Percentiles rank a stretch among this genome's conserved stretches.
Conservation (phyloP, 2,329 filamentous ascomycete genomes). For the Aspergillus tanneri region DNA sequence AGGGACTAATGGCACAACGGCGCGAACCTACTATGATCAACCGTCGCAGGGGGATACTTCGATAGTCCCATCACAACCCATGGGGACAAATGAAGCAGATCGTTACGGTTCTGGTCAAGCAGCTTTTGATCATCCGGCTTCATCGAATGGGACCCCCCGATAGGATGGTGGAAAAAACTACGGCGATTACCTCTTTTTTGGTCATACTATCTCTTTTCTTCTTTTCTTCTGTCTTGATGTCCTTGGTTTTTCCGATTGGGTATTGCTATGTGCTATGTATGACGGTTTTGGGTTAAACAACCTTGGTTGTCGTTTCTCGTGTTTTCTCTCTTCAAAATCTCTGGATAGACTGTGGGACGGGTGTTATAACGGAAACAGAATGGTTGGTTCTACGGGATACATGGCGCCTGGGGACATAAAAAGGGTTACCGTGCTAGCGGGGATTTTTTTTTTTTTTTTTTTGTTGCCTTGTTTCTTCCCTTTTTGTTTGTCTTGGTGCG, state of each 20-base stretch:
- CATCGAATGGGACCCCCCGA: slow-evolving; percentile 34
- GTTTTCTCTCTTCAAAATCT: slow-evolving; percentile 2
- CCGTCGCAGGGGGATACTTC: slow-evolving; percentile 33
- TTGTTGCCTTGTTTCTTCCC: slow-evolving; percentile 4
- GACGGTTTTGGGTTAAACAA: slow-evolving; percentile 10
- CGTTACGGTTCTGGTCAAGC: slow-evolving; percentile 31
- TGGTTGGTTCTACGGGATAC: slow-evolving; percentile 26
- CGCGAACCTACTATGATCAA: slow-evolving; percentile 36
- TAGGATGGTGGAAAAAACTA: no score
- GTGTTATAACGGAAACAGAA: slow-evolving; percentile 28
- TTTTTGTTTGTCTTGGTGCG: not conserved
- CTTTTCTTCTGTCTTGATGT: slow-evolving; percentile 2
- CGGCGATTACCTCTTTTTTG: no score
- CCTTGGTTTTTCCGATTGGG: slow-evolving; percentile 20
- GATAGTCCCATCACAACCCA: slow-evolving; percentile 37
- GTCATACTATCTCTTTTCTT: slow-evolving; percentile 15
- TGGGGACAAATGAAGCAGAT: slow-evolving; percentile 32
- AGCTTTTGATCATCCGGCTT: slow-evolving; percentile 32
- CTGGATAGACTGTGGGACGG: slow-evolving; percentile 35
- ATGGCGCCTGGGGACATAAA: slow-evolving; percentile 30
- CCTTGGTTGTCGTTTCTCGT: slow-evolving; percentile 20
- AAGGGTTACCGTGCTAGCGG: slow-evolving; percentile 23
- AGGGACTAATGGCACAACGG: slow-evolving; percentile 28
- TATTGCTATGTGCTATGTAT: slow-evolving; percentile 9
- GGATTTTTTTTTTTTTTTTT: slow-evolving; percentile 8